Base-by-base conservation (phyloP, 495 filamentous ascomycete genomes). In the Aspergillus diversus region DNA sequence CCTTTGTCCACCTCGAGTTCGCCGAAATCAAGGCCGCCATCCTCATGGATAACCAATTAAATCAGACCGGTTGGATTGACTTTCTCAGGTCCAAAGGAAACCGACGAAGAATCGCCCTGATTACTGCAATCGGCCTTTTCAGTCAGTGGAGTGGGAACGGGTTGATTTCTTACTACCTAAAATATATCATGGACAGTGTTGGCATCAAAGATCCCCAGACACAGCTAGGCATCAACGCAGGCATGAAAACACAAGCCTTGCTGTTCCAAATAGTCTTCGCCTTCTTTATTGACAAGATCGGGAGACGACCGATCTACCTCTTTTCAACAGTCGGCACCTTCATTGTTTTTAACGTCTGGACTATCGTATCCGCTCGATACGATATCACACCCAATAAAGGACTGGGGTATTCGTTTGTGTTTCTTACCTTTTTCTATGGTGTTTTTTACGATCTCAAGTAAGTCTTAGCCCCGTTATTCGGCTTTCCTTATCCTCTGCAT, bases 21-120 rank as follows among this genome's bases (percentile, higher is more conserved):
- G 53, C 70, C 13, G 67, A 73, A 35, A 77, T 75, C 71, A 82
- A 78, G 75, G 81, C 83, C 75, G 87, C 81, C 17, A 80, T 85
- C 12, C 33, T 16, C 7, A 5, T 37, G 3, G 58, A 60, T 35
- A 60, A 60, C 11, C 39, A 43, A n/a, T n/a, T 43, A 43, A 43
- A 43, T 8, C 47, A 50, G 7, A 51, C 46, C 13, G 9, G 47
- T 5, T 59, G 57, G 57, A n/a, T 27, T 33, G 57, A 59, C 32
- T 51, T 59, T 47, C 33, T 59, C 7, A 13, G 17, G 16, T 37
- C 57, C 13, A 33, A 21, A 33, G 57, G 57, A 13, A 59, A 59
- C 47, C 57, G 57, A 4, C 48, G 49, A 33, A 15, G 57, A 21
- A 51, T 50, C 32, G 31, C 21, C 5, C 47, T 59, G 1, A 59